Base-by-base conservation (phyloP, 2,329 filamentous ascomycete genomes). In the Fusarium avenaceum region DNA sequence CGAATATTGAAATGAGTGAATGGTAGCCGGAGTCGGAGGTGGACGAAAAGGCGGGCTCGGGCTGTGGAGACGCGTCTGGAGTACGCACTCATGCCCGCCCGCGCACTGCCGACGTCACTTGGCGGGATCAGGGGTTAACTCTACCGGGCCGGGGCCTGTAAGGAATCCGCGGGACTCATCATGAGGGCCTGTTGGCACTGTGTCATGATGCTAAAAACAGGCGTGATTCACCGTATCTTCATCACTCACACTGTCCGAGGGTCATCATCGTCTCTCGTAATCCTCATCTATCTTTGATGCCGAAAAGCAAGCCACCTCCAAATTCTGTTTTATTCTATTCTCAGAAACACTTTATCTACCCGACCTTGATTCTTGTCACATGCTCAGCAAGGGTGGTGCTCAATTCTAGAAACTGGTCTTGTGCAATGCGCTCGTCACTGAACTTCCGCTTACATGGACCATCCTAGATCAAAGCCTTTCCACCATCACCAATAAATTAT, bases 101-200 rank as follows among this genome's bases (percentile, higher is more conserved):
- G 28, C 28, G 28, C 64, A 71, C 59, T 69, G 68, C 68, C 68
- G 68, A 71, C 68, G 68, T 70, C 68, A 71, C 66, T 70, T 60
- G 52, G 58, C 63, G 63, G 59, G 57, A 38, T 45, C 49, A 75
- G 54, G 67, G 63, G 55, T 60, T 28, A 35, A 30, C 38, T 52
- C 52, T 64, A 38, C 60, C 62, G 53, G 56, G 35, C 38, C 32
- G 35, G 42, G 26, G 26, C 26, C 26, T 26, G 26, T 38, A 24
- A 6, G 32, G 32, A 6, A 17, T 3, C 33, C 33, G 33, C 33
- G 33, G 33, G 33, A 30, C 28, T 20, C 66, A 53, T 11, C 17
- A 19, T n/a, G 33, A 9, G 15, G 26, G 8, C n/a, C 13, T 6
- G 15, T 14, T 45, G 39, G 13, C 46, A 58, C 61, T 64, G 59